Evolutionary conservation across 2,329 filamentous ascomycete species (phyloP).

Genomic region (Coniella vitis): DNA sequence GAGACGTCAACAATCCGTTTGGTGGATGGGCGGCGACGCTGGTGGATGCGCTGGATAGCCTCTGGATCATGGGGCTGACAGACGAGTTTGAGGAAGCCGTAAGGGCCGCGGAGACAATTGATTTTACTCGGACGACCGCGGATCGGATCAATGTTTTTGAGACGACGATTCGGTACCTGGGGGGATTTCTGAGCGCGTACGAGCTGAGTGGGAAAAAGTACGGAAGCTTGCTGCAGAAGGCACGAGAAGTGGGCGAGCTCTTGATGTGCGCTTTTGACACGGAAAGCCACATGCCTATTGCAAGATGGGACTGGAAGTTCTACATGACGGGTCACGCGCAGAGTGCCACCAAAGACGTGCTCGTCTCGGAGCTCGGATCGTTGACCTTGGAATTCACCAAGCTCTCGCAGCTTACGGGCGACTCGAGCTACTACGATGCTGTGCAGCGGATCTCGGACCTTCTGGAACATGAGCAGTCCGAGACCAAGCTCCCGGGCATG

Average conservation of each 20-base stretch:
- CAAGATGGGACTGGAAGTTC: slow-evolving; percentile 49
- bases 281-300: slow-evolving; percentile 58
- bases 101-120: slow-evolving; percentile 48
- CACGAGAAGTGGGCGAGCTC: slow-evolving; percentile 55
- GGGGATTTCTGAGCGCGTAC: slow-evolving; percentile 62
- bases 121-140: slow-evolving; percentile 49
- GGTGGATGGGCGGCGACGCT: slow-evolving; percentile 62
- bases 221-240: slow-evolving; percentile 52
- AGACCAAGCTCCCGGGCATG: slow-evolving; percentile 52
- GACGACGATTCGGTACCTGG: slow-evolving; percentile 65
- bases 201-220: slow-evolving; percentile 53
- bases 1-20: slow-evolving; percentile 47
- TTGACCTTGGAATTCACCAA: slow-evolving; percentile 57
- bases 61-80: slow-evolving; percentile 65
- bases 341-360: slow-evolving; percentile 35
- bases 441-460: slow-evolving; percentile 49
- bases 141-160: slow-evolving; percentile 60
- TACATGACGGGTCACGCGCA: slow-evolving; percentile 34
- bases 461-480: slow-evolving; percentile 46
- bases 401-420: slow-evolving; percentile 55
- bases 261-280: slow-evolving; percentile 63
- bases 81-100: slow-evolving; percentile 60
- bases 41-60: slow-evolving; percentile 61
- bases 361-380: slow-evolving; percentile 49
- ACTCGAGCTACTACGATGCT: slow-evolving; percentile 56